phyloP scores from a whole-genome alignment of 768 basidiomycete species.

The Xerocomus brunneocitrinus region DNA sequence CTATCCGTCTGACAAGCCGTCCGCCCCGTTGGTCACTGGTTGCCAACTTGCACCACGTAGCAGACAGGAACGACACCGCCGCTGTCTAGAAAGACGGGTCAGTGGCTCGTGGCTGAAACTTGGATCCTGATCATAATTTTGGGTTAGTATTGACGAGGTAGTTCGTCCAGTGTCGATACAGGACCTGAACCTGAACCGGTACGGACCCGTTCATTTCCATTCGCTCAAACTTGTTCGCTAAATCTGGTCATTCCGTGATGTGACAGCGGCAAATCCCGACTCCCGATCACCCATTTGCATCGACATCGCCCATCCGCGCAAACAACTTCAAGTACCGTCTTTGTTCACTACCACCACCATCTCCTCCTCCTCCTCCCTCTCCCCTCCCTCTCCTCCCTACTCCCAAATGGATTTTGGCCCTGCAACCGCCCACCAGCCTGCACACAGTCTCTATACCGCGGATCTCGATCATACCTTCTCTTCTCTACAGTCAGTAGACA shows the following conservation, averaged over 20 bases:
- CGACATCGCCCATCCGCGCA: slow-evolving; percentile 33
- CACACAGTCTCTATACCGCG: slow-evolving; percentile 43
- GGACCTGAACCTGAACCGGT: slow-evolving; percentile 18
- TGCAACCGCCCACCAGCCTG: slow-evolving; percentile 32
- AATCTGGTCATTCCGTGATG: slow-evolving; percentile 36
- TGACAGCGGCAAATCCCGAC: slow-evolving; percentile 50
- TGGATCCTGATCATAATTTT: slow-evolving; percentile 16
- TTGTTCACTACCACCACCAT: slow-evolving; percentile 33
- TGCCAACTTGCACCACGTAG: neutral
- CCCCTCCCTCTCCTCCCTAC: slow-evolving; percentile 30
- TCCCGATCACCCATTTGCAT: slow-evolving; percentile 49
- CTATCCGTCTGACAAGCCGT: neutral
- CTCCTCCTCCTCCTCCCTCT: slow-evolving; percentile 30
- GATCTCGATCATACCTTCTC: slow-evolving; percentile 57
- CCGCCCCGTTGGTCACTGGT: neutral
- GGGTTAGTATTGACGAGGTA: neutral
- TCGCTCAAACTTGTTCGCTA: slow-evolving; percentile 33
- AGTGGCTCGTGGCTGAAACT: slow-evolving; percentile 15
- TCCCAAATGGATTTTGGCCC: slow-evolving; percentile 52
- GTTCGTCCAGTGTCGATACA: too few species aligned
- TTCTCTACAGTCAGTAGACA: slow-evolving; percentile 41
- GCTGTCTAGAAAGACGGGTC: slow-evolving; percentile 8
- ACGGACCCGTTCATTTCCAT: slow-evolving; percentile 25
- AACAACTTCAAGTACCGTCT: slow-evolving; percentile 29
- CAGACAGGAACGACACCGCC: neutral